Percentiles rank a stretch among this genome's conserved stretches.
Conservation (phyloP, 305 asterid species). For the Solanum hybrid region DNA sequence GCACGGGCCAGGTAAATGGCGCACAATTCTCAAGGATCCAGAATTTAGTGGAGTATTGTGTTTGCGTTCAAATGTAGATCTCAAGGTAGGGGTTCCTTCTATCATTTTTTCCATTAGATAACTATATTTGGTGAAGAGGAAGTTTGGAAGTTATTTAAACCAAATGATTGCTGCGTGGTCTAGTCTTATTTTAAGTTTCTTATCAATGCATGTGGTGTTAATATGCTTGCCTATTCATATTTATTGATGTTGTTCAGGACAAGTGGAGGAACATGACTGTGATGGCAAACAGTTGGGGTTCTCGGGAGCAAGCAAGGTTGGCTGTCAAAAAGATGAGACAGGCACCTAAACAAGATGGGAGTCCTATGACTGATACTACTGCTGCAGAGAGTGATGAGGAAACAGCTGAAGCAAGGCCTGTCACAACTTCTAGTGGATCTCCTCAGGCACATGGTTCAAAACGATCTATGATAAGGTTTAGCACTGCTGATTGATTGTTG, state of each 20-base stretch:
- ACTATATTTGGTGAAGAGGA: neutral
- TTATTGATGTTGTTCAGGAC: conserved; percentile 40
- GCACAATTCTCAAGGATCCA: conserved; percentile 92
- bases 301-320: conserved; percentile 74
- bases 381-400: conserved; percentile 70
- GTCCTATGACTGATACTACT: conserved; percentile 32
- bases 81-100: conserved; percentile 46
- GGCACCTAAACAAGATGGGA: conserved; percentile 50
- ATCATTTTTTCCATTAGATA: neutral
- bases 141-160: neutral
- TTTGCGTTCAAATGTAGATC: conserved; percentile 94
- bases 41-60: conserved; percentile 71
- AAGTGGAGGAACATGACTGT: conserved; percentile 99
- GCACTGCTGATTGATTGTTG: neutral
- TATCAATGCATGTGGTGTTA: conserved; percentile 11
- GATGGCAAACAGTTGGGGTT: conserved; percentile 88
- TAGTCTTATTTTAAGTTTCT: neutral
- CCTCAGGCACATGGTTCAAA: conserved; percentile 68
- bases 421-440: conserved; percentile 65
- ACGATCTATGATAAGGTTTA: conserved; percentile 82
- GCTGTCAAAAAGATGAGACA: conserved; percentile 61
- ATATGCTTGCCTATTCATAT: neutral
- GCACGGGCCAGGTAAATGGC: conserved; percentile 99
- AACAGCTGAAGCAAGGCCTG: conserved; percentile 35
- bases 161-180: neutral